A percentile compares a stretch with the other conserved stretches of the same genome.
Conservation (phyloP, 306 rosid species). For the Macrotyloma uniflorum region DNA sequence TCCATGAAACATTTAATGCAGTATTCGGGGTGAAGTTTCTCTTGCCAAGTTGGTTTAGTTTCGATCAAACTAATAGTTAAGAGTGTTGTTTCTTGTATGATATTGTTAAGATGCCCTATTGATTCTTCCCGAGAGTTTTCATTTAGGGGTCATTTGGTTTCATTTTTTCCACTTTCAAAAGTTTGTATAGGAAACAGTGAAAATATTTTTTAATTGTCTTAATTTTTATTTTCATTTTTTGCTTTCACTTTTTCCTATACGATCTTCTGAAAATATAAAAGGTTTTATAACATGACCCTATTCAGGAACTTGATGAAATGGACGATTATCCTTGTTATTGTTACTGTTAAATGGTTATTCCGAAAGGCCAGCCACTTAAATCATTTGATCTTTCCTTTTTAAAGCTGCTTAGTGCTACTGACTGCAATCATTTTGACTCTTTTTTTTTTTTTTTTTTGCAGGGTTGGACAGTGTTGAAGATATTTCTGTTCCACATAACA, state of each 20-base stretch:
- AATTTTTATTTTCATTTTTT: too few species aligned
- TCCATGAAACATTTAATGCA: conserved; percentile 13
- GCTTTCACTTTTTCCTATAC: too few species aligned
- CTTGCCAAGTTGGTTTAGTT: conserved; percentile 29
- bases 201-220: too few species aligned
- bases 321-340: neutral
- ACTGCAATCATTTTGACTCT: neutral
- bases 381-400: conserved; percentile 6
- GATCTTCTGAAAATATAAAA: neutral
- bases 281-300: neutral
- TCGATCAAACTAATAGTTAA: neutral
- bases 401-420: neutral
- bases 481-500: conserved; percentile 64
- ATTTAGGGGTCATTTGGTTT: neutral
- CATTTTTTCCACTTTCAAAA: too few species aligned
- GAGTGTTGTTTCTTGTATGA: neutral
- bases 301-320: neutral
- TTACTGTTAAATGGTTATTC: neutral
- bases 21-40: conserved; percentile 7
- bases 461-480: conserved; percentile 59
- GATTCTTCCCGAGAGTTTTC: neutral
- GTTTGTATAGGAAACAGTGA: too few species aligned
- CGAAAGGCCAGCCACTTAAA: conserved; percentile 25
- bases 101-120: neutral
- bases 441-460: conserved; percentile 42